A percentile compares a stretch with the other conserved stretches of the same genome.
Evolutionary conservation across 164 flowering plant species (phyloP).

Genomic region (Akebia trifoliata): DNA sequence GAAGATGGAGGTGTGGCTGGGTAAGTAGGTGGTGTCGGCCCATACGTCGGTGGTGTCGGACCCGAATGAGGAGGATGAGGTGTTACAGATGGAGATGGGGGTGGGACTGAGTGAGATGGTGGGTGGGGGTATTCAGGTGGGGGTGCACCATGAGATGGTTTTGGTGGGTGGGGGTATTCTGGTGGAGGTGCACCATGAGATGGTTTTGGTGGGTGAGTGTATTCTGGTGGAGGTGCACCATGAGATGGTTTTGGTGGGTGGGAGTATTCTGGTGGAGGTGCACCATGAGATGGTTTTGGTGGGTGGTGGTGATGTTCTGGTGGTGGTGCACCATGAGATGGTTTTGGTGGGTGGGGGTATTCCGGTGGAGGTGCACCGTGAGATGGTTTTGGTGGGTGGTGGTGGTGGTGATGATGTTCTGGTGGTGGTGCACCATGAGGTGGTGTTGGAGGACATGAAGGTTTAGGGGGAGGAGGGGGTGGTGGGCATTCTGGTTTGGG

Average conservation of each 20-base stretch:
- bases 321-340: background rate
- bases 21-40: background rate
- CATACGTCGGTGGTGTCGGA: background rate
- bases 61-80: background rate
- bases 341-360: background rate
- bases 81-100: background rate
- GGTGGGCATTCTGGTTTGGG: background rate
- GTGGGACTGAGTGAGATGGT: background rate
- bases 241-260: background rate
- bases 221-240: too few species aligned
- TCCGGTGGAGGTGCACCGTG: background rate
- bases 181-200: too few species aligned
- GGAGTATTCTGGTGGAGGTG: background rate
- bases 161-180: too few species aligned
- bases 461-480: background rate
- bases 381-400: slow-evolving; percentile 2
- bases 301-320: background rate
- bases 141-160: background rate
- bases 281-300: background rate
- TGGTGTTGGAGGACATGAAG: slow-evolving; percentile 1
- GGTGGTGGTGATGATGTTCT: background rate
- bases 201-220: too few species aligned
- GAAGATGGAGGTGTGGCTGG: background rate
- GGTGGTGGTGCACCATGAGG: background rate
- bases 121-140: background rate